Evolutionary conservation across 2,329 filamentous ascomycete species (phyloP), one percentile per base, ranked within the genome.

Genomic region (Colletotrichum cordylinicola): DNA sequence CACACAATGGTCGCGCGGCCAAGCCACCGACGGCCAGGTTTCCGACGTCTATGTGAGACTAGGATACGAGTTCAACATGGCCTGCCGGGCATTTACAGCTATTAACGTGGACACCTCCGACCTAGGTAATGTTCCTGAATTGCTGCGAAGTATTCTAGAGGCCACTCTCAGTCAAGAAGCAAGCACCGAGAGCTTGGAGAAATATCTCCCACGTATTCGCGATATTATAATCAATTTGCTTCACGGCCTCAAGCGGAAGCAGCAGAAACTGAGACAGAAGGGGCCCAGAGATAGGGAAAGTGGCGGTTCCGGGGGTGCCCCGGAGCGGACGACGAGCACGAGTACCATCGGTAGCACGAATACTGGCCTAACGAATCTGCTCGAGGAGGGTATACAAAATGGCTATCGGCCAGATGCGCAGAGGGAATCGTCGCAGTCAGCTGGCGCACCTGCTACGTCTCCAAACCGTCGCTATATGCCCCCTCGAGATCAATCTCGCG

Each of bases 61-160:
- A 77, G 97, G 97, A 62, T 99, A 99, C 86, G 97, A 99, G 86
- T 99, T 99, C 90, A 99, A 99, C 86, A 97, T 99, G 88, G 97
- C 97, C 33, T 98, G 96, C 85, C 94, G 97, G 72, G 96, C 97
- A 77, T 99, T 99, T 86, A 95, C 95, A 81, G 95, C 96, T 74
- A 99, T 99, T 82, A 97, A 98, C 77, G 97, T 99, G 78, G 97
- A 99, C 81, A 98, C 96, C 2, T 92, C 93, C 31, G 97, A 99
- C 84, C 90, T 99, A 15, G 97, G 97, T 73, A 98, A 98, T 80
- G 97, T 99, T 4, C 97, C 97, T 8, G 97, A 99, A 83, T 89
- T 96, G 75, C 87, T 99, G 78, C 93, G 97, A 80, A 93, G 93
- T 75, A 98, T 99, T 73, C 91, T 99, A 70, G 97, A 99, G 85